A percentile compares a stretch with the other conserved stretches of the same genome.
Conservation (phyloP, 768 basidiomycete genomes). For the Pleurotus citrinopileatus region DNA sequence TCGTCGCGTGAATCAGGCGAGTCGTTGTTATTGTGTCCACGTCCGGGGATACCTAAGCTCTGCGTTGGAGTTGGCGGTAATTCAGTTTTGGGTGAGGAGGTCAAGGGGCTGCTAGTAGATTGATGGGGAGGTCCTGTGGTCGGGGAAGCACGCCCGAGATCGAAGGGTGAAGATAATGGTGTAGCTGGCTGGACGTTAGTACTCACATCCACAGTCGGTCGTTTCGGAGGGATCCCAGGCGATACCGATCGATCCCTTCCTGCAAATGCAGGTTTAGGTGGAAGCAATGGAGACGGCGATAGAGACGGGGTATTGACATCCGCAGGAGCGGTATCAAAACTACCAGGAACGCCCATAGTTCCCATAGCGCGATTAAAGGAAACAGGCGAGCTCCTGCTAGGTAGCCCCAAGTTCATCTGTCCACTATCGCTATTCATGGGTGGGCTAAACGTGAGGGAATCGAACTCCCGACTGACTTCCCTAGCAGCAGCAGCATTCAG, state of each 20-base stretch:
- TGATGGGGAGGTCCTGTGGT: not conserved
- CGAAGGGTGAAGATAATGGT: not conserved
- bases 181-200: not conserved
- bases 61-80: not conserved
- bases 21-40: not conserved
- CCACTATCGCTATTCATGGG: conserved; percentile 15
- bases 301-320: no score
- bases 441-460: conserved; percentile 42
- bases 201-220: conserved; percentile 10
- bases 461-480: conserved; percentile 64
- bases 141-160: not conserved
- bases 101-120: not conserved
- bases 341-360: not conserved
- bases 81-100: not conserved
- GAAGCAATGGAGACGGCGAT: conserved; percentile 21
- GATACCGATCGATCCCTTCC: conserved; percentile 35
- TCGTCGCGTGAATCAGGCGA: conserved; percentile 2
- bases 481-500: conserved; percentile 66
- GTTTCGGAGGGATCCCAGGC: conserved; percentile 26
- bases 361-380: conserved; percentile 15
- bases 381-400: conserved; percentile 15
- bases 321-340: not conserved
- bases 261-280: conserved; percentile 40
- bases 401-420: conserved; percentile 16
- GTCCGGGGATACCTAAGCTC: not conserved